Conservation (phyloP, 768 basidiomycete species). For the Boletellus ananiceps region DNA sequence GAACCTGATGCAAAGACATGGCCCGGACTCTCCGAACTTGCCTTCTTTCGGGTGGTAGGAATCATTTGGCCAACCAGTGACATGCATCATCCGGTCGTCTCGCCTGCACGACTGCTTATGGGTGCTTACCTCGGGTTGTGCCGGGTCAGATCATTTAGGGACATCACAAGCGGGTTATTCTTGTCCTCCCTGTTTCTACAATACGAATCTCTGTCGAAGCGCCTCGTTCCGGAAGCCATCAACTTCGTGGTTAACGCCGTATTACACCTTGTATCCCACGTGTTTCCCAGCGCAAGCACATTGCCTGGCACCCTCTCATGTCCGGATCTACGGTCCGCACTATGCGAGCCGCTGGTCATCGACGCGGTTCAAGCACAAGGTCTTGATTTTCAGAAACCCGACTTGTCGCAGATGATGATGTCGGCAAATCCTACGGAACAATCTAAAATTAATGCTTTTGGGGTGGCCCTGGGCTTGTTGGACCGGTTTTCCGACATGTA, state of each 20-base stretch:
- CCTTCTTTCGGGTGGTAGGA: conserved; percentile 76
- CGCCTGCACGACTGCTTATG: conserved; percentile 83
- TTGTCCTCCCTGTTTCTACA: conserved; percentile 80
- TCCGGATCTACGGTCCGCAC: conserved; percentile 60
- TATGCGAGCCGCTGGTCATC: conserved; percentile 39
- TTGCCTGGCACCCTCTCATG: conserved; percentile 69
- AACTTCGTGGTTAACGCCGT: conserved; percentile 75
- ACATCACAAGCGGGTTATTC: conserved; percentile 85
- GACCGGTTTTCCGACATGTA: conserved; percentile 70
- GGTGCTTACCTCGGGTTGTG: conserved; percentile 86
- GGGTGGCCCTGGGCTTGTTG: conserved; percentile 57
- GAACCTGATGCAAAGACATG: conserved; percentile 70
- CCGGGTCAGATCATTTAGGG: conserved; percentile 67
- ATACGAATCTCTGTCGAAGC: conserved; percentile 81
- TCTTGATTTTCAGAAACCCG: conserved; percentile 40
- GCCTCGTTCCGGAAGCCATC: conserved; percentile 83
- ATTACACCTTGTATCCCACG: conserved; percentile 68
- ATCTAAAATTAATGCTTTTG: conserved; percentile 68
- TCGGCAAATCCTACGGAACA: conserved; percentile 43
- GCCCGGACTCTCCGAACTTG: conserved; percentile 81
- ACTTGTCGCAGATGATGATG: conserved; percentile 42
- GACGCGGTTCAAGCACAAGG: conserved; percentile 36
- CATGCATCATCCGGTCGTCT: conserved; percentile 83
- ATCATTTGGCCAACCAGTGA: conserved; percentile 92
- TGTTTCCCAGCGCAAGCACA: conserved; percentile 39